Conservation (phyloP, 2,329 filamentous ascomycete genomes). For the Orbilia blumenaviensis region DNA sequence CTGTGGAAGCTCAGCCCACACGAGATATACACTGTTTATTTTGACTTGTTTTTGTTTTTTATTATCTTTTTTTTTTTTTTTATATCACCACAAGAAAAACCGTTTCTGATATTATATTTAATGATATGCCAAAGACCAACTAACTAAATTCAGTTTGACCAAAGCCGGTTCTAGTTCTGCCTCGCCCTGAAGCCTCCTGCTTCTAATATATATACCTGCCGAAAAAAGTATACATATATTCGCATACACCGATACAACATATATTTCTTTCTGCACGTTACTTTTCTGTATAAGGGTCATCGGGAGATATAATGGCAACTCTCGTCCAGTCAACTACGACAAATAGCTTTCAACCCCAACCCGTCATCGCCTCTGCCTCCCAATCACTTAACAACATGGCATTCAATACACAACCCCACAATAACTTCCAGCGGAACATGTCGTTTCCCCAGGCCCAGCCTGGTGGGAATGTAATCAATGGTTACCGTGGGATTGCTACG, state of each 20-base stretch:
- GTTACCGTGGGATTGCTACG: slow-evolving; percentile 65
- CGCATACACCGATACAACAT: neutral
- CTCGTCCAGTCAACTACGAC: slow-evolving; percentile 72
- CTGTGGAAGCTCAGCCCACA: neutral
- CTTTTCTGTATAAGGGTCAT: neutral
- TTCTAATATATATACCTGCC: neutral
- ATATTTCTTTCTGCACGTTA: neutral
- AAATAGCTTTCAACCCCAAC: slow-evolving; percentile 69
- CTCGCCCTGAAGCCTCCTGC: neutral
- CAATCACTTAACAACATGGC: slow-evolving; percentile 72
- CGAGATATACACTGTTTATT: no score
- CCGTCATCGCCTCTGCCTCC: slow-evolving; percentile 76
- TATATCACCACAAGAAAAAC: no score
- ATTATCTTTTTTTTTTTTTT: no score
- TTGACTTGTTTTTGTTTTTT: no score
- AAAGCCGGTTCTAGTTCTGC: neutral
- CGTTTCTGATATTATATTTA: no score
- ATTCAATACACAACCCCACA: slow-evolving; percentile 64
- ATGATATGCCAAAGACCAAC: no score
- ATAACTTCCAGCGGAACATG: slow-evolving; percentile 58
- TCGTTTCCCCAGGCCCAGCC: slow-evolving; percentile 65
- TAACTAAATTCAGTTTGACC: neutral
- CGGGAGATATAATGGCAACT: slow-evolving; percentile 72
- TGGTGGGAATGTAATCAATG: slow-evolving; percentile 66
- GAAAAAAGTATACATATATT: neutral